Evolutionary conservation across 225 moss, liverwort and hornwort genomes (phyloP).

Genomic region (Asterella californica): DNA sequence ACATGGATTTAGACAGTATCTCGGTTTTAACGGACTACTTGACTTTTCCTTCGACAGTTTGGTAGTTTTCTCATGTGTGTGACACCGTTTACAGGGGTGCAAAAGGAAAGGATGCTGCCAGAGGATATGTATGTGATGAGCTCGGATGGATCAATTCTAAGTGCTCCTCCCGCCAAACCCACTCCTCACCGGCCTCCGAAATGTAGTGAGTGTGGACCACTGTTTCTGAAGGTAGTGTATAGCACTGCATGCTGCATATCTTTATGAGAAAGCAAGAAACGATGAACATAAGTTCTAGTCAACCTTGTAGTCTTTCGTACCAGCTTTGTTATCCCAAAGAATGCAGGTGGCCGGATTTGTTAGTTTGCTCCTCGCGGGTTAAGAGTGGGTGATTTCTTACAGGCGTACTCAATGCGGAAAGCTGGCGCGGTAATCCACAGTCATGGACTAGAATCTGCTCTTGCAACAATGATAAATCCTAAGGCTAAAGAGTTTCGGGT

Average conservation of each 20-base stretch:
- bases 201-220: slow-evolving; percentile 92
- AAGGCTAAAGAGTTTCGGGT: slow-evolving; percentile 87
- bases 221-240: slow-evolving; percentile 79
- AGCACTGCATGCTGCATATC: not conserved
- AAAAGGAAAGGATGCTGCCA: slow-evolving; percentile 91
- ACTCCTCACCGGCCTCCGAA: slow-evolving; percentile 90
- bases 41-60: not conserved
- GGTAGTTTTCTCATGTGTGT: not conserved
- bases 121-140: slow-evolving; percentile 88
- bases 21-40: not conserved
- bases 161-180: slow-evolving; percentile 59
- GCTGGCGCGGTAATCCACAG: slow-evolving; percentile 99
- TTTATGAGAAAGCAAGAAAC: not conserved
- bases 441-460: slow-evolving; percentile 90
- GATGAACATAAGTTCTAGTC: not conserved
- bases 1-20: not conserved
- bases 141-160: slow-evolving; percentile 62
- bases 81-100: slow-evolving; percentile 61
- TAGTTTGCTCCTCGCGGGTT: not conserved
- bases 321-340: not conserved
- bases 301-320: too few relatives aligned
- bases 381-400: not conserved
- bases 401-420: slow-evolving; percentile 87
- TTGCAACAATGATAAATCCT: slow-evolving; percentile 94
- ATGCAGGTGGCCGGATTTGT: not conserved